A percentile compares a stretch with the other conserved stretches of the same genome.
Evolutionary conservation across 371 early-diverging fungal species (phyloP).

Genomic region (Mucor circinelloides): DNA sequence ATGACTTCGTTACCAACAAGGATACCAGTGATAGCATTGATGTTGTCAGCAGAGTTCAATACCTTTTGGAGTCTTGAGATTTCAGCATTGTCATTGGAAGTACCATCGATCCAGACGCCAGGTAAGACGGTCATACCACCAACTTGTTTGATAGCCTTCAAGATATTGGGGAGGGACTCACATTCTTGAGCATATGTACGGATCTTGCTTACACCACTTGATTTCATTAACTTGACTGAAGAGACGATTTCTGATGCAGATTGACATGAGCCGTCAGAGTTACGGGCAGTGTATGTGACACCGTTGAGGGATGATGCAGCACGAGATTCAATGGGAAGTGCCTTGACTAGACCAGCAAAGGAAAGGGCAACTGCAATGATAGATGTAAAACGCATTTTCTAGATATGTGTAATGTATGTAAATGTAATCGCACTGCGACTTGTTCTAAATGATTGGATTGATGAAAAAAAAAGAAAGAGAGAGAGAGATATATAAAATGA

Average conservation of each 20-base stretch:
- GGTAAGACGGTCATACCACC: constrained; percentile 48
- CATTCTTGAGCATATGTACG: constrained; percentile 57
- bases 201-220: constrained; percentile 35
- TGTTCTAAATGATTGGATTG: background rate
- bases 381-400: constrained; percentile 20
- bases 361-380: constrained; percentile 17
- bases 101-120: constrained; percentile 47
- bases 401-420: background rate
- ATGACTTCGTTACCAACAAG: constrained; percentile 51
- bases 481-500: too few relatives aligned
- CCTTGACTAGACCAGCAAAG: constrained; percentile 27
- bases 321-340: constrained; percentile 29
- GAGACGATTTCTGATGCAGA: constrained; percentile 23
- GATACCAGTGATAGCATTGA: constrained; percentile 30
- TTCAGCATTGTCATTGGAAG: constrained; percentile 30
- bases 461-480: background rate
- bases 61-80: constrained; percentile 26
- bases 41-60: constrained; percentile 12
- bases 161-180: constrained; percentile 36
- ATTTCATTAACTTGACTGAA: constrained; percentile 32
- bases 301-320: constrained; percentile 4
- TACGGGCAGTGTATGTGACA: constrained; percentile 34
- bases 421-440: constrained; percentile 7
- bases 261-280: constrained; percentile 41
- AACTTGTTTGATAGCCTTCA: constrained; percentile 28